These are phyloP conservation scores for Salvia miltiorrhiza DNA, from an alignment of 257 asterid genomes.

Conservation along the genomic window DNA sequence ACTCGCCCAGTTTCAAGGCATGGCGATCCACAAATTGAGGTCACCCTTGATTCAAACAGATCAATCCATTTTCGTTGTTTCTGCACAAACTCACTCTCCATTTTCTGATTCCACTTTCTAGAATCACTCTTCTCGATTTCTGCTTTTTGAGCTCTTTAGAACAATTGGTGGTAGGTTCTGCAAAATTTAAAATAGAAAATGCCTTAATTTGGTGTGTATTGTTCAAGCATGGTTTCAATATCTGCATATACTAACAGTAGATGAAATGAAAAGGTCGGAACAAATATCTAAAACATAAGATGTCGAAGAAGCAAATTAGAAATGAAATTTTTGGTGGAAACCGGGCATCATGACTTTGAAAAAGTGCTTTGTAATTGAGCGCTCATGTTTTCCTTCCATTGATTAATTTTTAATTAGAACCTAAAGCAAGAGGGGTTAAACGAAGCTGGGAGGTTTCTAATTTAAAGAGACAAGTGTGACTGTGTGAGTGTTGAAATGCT, in stretches of 20 bases:
- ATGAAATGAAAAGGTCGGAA: background rate
- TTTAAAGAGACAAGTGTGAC: too few species aligned
- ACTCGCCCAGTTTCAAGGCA: slow-evolving; percentile 17
- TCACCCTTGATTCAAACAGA: slow-evolving; percentile 22
- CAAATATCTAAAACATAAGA: too few species aligned
- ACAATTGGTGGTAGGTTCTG: slow-evolving; percentile 25
- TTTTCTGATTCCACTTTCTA: background rate
- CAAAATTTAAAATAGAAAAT: background rate
- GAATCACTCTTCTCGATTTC: background rate
- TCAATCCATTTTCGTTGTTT: background rate
- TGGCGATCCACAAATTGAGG: slow-evolving; percentile 7
- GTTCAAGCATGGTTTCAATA: too few species aligned
- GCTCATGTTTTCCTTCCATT: too few species aligned
- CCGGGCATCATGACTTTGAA: slow-evolving; percentile 23
- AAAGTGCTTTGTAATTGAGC: background rate
- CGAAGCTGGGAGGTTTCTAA: too few species aligned
- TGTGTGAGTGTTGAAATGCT: too few species aligned
- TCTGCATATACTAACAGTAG: too few species aligned
- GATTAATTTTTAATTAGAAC: too few species aligned
- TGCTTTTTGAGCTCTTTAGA: background rate
- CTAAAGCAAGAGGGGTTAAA: too few species aligned
- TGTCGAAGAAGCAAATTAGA: background rate
- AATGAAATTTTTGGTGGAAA: background rate
- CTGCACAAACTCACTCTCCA: slow-evolving; percentile 12
- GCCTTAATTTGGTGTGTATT: background rate